Percentiles rank a stretch among this genome's conserved stretches.
Conservation (phyloP, 1,284 basidiomycete genomes). For the Ceratobasidium papillatum region DNA sequence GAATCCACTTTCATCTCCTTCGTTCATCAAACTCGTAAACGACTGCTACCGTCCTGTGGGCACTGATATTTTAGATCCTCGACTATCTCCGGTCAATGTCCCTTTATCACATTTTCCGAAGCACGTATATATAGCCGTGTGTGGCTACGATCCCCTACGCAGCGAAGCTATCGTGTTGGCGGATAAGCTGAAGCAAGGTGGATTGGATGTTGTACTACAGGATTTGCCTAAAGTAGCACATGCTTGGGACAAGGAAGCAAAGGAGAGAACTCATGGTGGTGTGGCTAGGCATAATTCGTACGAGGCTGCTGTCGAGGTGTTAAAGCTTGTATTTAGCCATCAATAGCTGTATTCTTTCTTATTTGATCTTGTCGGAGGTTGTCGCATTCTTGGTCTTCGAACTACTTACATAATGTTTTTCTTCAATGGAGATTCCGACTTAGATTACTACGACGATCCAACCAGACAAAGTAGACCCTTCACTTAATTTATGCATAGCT, state of each 20-base stretch:
- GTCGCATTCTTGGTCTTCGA: not conserved
- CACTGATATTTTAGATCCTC: constrained; percentile 23
- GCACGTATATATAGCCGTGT: constrained; percentile 22
- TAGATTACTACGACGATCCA: no score
- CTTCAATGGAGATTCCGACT: no score
- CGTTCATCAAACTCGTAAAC: constrained; percentile 4
- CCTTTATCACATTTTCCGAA: constrained; percentile 11
- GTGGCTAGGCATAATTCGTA: constrained; percentile 17
- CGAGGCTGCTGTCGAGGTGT: constrained; percentile 11
- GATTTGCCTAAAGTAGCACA: constrained; percentile 19
- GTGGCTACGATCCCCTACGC: constrained; percentile 34
- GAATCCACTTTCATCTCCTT: not conserved
- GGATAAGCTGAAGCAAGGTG: constrained; percentile 11
- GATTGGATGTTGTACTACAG: constrained; percentile 2
- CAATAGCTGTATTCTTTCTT: not conserved
- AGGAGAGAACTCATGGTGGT: constrained; percentile 15
- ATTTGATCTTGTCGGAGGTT: not conserved
- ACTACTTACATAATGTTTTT: not conserved
- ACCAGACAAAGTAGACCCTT: no score
- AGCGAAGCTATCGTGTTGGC: constrained; percentile 11
- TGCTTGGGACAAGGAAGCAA: constrained; percentile 26
- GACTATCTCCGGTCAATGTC: constrained; percentile 25
- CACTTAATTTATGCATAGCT: no score
- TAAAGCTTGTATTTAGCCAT: not conserved
- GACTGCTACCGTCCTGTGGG: constrained; percentile 12